Base-by-base conservation (phyloP, 306 rosid species). In the Begonia fuchsioides region DNA sequence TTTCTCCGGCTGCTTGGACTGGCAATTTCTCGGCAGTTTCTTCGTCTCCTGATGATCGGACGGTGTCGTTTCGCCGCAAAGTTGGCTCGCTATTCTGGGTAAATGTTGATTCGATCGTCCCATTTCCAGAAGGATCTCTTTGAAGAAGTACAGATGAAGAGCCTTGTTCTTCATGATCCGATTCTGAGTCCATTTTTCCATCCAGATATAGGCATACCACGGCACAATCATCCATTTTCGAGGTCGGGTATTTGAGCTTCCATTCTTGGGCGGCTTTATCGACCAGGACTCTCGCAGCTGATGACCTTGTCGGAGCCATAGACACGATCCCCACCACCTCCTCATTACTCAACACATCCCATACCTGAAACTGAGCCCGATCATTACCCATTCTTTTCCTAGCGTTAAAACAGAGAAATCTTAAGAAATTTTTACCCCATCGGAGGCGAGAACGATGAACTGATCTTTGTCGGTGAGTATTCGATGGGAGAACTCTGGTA, bases 221-320 rank as follows among this genome's bases (percentile, higher is more conserved):
- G 38, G 94, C 94, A 71, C 98, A 90, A 52, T 85, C 95, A 46
- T 90, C 98, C 95, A 90, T 82, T 74, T 77, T 90, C 1, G 98
- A 90, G 49, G 94, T 90, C 0, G 98, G 98, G 67, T 85, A 90
- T 47, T 85, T 85, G 12, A 70, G 81, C 57, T 79, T 85, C 98
- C 94, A 90, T 59, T 77, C 92, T 2, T 75, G 73, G 9, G 87
- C 98, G 0, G 95, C 98, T 5, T 87, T 72, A 59, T 85, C 92
- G 20, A 90, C 98, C 64, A 90, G 55, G 57, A 52, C 63, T 60
- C 79, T 68, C 0, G 98, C 93, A 0, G 98, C 98, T 0, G 74
- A 67, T 16, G 94, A 59, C 41, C 95, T 78, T 15, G 61, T 62
- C 10, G 92, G 78, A 43, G 94, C 77, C n/a, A 79, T 68, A 50